Base-by-base conservation (phyloP, 495 filamentous ascomycete genomes). In the Aspergillus baeticus region DNA sequence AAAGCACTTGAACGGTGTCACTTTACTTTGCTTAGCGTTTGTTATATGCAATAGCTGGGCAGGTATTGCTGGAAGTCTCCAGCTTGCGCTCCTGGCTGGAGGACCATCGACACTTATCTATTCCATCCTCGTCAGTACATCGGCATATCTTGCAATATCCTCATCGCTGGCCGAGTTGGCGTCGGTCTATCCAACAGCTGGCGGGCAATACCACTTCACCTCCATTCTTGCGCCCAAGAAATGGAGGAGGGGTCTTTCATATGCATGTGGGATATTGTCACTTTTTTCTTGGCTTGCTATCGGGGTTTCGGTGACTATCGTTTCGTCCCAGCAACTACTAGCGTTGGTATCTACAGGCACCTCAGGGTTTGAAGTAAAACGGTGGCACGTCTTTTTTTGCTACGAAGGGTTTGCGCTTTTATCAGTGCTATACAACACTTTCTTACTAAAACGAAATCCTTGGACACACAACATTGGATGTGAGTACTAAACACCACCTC, bases 1-100 rank as follows among this genome's bases (percentile, higher is more conserved):
- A n/a, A n/a, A n/a, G n/a, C n/a, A n/a, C n/a, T n/a, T n/a, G n/a
- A n/a, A n/a, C n/a, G n/a, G n/a, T n/a, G n/a, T n/a, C n/a, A n/a
- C n/a, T n/a, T n/a, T n/a, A n/a, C n/a, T n/a, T n/a, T n/a, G n/a
- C n/a, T n/a, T n/a, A n/a, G n/a, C n/a, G n/a, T n/a, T n/a, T n/a
- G n/a, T n/a, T 22, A 75, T 87, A 54, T 84, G 83, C 39, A 86
- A 87, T 64, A 84, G 82, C 6, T 86, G 84, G 84, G 84, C 83
- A 61, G 84, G 79, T 34, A 83, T 87, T 52, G 80, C 77, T 1
- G 77, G 79, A 13, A 81, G 79, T 14, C 62, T 87, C 37, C 72
- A 81, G 42, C 84, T 83, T 3, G 82, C 81, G 37, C 84, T 86
- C 69, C 81, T 72, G 55, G 80, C 75, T 7, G 84, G 84, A n/a